Base-by-base conservation (phyloP, 2,329 filamentous ascomycete species). In the Microcyclosporella mali region DNA sequence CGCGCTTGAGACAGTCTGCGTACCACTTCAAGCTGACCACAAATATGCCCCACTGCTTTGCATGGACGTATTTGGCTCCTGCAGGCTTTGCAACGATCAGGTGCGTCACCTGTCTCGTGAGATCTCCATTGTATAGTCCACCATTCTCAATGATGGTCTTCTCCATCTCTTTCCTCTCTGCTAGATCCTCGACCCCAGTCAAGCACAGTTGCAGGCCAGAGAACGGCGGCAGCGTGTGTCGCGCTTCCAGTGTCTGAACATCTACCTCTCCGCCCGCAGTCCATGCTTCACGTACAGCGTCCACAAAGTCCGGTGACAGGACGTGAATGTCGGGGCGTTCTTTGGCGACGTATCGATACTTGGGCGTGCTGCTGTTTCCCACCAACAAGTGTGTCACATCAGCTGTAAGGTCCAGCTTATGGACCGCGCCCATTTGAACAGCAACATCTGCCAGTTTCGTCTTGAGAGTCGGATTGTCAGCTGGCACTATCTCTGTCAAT, bases 361-460 rank as follows among this genome's bases (percentile, higher is more conserved):
- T 98, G 37, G 85, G 80, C 1, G 90, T 97, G 62, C 90, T 79
- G 58, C 88, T 85, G 57, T 85, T 82, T 63, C 89, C 92, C 49
- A 95, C 87, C 50, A 98, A 78, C 35, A 98, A 80, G 69, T 98
- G 92, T 4, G 92, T 97, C 36, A 94, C 88, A 64, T 95, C 88
- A 43, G 85, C 86, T n/a, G 89, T 97, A 33, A 98, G 79, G 64
- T 98, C 89, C 65, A 88, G 84, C 57, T 85, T 88, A 73, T 94
- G 85, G 47, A 77, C 67, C 38, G 89, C 92, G 52, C 92, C 92
- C 72, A 98, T 88, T 61, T 95, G 80, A 50, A 73, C 67, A 14
- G 85, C 85, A 47, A 81, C 78, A 37, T 73, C 66, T 12, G 77
- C 78, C 36, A 64, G 47, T 30, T 49, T 47, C 10, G 54, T 58